phyloP scores from a whole-genome alignment of 345 rosid genomes.

The Citrus medica region DNA sequence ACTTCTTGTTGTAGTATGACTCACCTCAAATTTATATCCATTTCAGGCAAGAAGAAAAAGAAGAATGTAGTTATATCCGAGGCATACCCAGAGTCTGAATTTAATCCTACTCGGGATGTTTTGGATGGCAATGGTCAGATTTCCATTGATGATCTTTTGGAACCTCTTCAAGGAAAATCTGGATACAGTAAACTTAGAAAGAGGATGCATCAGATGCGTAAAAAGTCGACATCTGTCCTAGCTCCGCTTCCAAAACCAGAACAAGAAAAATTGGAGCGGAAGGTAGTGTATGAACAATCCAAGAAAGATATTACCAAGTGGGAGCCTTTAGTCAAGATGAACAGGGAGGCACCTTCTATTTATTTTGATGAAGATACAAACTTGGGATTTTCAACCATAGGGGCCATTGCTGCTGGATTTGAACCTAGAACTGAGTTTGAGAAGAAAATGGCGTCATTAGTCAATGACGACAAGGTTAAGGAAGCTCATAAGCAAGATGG shows the following conservation, averaged over 20 bases:
- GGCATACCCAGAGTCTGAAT: conserved; percentile 88
- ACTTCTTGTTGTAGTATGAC: neutral
- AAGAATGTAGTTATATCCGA: conserved; percentile 54
- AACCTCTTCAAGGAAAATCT: conserved; percentile 59
- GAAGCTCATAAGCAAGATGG: conserved; percentile 90
- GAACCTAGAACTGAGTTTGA: conserved; percentile 92
- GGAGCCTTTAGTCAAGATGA: conserved; percentile 76
- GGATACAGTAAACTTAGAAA: conserved; percentile 58
- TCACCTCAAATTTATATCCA: conserved; percentile 7
- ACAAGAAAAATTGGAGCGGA: conserved; percentile 75
- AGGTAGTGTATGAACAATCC: conserved; percentile 50
- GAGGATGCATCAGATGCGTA: conserved; percentile 43
- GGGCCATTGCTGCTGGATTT: conserved; percentile 90
- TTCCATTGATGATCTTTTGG: conserved; percentile 62
- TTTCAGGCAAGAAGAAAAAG: conserved; percentile 57
- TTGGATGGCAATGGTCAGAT: conserved; percentile 63
- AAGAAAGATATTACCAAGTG: conserved; percentile 68
- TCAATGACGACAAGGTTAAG: conserved; percentile 49
- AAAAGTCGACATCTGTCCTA: conserved; percentile 48
- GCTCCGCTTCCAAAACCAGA: conserved; percentile 79
- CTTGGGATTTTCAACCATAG: conserved; percentile 78
- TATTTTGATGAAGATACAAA: conserved; percentile 69
- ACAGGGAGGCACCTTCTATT: conserved; percentile 82
- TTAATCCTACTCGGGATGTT: conserved; percentile 80
- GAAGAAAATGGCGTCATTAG: conserved; percentile 81